These are phyloP conservation scores for Hypericum perforatum DNA, from an alignment of 345 rosid genomes.

Conservation along the genomic window DNA sequence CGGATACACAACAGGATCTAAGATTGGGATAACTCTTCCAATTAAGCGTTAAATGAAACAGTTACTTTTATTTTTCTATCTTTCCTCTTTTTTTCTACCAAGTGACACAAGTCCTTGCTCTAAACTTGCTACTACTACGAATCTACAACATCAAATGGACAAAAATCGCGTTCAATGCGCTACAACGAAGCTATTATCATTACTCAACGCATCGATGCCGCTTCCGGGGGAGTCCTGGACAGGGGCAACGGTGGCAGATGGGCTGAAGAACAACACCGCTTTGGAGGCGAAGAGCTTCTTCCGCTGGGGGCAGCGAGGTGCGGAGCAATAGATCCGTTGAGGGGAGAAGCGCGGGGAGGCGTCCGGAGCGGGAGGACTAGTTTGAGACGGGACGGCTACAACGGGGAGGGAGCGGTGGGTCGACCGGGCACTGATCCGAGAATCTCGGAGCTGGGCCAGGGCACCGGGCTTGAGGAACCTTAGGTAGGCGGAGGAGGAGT, in stretches of 20 bases:
- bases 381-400: conserved; percentile 7
- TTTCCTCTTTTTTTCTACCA: no score
- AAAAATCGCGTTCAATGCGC: no score
- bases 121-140: no score
- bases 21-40: no score
- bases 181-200: no score
- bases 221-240: conserved; percentile 9
- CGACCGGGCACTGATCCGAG: conserved; percentile 34
- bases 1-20: no score
- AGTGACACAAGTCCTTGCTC: no score
- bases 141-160: no score
- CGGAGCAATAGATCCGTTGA: conserved; percentile 12
- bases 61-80: no score
- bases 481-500: conserved; percentile 25
- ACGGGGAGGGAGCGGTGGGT: conserved; percentile 25
- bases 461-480: conserved; percentile 44
- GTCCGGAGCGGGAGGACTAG: conserved; percentile 2
- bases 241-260: conserved; percentile 15
- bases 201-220: no score
- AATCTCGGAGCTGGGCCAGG: conserved; percentile 42
- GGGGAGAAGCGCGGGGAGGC: conserved; percentile 22
- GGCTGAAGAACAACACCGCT: conserved; percentile 18
- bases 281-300: conserved; percentile 38
- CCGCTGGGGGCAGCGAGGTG: conserved; percentile 36
- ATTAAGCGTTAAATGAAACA: no score